Percentiles rank a stretch among this genome's conserved stretches.
phyloP scores from a whole-genome alignment of 1,284 basidiomycete species.

The Porodaedalea pini region DNA sequence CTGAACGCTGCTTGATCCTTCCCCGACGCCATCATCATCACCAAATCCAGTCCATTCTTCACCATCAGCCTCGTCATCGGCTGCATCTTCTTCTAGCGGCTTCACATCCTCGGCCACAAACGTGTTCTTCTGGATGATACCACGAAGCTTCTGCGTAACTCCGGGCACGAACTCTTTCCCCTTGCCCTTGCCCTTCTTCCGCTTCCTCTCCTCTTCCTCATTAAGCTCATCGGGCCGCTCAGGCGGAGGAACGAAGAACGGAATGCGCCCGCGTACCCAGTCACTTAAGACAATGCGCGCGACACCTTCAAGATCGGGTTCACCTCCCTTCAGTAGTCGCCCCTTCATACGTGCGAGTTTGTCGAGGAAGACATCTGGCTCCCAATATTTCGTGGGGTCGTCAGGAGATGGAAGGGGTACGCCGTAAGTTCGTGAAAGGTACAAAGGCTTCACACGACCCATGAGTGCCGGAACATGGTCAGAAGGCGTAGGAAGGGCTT shows the following conservation, averaged over 20 bases:
- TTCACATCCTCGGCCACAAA: conserved; percentile 71
- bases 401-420: conserved; percentile 61
- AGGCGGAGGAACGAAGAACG: conserved; percentile 82
- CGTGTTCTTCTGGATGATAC: conserved; percentile 81
- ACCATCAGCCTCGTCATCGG: conserved; percentile 27
- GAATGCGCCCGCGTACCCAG: conserved; percentile 96
- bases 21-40: conserved; percentile 21
- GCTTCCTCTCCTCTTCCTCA: conserved; percentile 52
- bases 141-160: conserved; percentile 71
- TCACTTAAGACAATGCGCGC: conserved; percentile 96
- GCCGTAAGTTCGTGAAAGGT: conserved; percentile 89
- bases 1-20: background rate
- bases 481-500: conserved; percentile 90
- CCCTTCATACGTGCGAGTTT: conserved; percentile 89
- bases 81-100: conserved; percentile 49
- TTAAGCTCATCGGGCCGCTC: conserved; percentile 69
- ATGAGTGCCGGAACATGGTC: conserved; percentile 92
- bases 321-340: conserved; percentile 89
- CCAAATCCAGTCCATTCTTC: conserved; percentile 24
- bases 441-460: conserved; percentile 87
- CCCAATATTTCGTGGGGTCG: conserved; percentile 53
- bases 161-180: conserved; percentile 39
- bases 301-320: conserved; percentile 89
- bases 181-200: conserved; percentile 36
- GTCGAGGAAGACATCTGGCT: conserved; percentile 78